phyloP scores from a whole-genome alignment of 306 rosid genomes.

The Arachis stenosperma region DNA sequence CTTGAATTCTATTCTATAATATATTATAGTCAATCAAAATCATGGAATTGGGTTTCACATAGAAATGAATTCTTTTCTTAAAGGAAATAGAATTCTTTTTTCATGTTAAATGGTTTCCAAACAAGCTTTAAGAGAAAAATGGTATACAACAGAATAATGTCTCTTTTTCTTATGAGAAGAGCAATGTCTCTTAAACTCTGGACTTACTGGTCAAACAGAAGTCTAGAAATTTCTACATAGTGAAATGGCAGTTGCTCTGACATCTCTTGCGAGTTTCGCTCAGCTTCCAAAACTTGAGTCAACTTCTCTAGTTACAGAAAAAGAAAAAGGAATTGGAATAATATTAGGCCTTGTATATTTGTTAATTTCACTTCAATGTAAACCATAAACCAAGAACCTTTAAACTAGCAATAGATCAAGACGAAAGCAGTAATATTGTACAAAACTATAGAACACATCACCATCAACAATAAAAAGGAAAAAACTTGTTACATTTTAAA shows the following conservation, averaged over 20 bases:
- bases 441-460: not conserved
- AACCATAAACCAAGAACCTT: constrained; percentile 13
- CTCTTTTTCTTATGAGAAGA: constrained; percentile 4
- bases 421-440: constrained; percentile 1
- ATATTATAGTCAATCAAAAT: too few species aligned
- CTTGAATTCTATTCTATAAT: too few species aligned
- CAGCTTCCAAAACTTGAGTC: constrained; percentile 86
- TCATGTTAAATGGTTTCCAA: too few species aligned
- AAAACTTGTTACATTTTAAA: too few species aligned
- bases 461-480: too few species aligned
- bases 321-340: constrained; percentile 32
- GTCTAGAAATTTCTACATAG: constrained; percentile 90
- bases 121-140: not conserved
- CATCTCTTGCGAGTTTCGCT: constrained; percentile 84
- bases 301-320: constrained; percentile 65
- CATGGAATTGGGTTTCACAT: too few species aligned
- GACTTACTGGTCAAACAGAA: constrained; percentile 78
- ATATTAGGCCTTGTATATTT: not conserved
- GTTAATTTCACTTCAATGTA: constrained; percentile 9
- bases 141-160: constrained; percentile 18
- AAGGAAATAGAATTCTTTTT: too few species aligned
- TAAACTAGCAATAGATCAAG: constrained; percentile 7
- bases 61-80: too few species aligned
- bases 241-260: constrained; percentile 89
- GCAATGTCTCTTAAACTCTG: constrained; percentile 15